phyloP scores from a whole-genome alignment of 495 filamentous ascomycete genomes.

The Penicillium nucicola region DNA sequence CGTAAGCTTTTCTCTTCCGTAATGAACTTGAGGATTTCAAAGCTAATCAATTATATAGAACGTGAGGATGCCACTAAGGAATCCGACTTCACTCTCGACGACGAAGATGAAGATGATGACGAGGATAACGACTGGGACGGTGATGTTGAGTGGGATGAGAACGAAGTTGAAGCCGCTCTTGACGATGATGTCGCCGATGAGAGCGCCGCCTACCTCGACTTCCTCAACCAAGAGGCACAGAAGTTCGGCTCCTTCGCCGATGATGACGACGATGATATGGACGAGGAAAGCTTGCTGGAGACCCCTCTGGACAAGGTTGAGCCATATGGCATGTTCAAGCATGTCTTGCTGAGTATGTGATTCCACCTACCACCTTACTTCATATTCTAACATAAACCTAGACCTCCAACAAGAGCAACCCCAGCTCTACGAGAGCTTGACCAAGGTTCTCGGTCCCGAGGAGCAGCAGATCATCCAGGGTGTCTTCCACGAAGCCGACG shows the following conservation, averaged over 20 bases:
- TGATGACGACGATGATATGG: slow-evolving; percentile 84
- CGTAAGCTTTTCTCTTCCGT: slow-evolving; percentile 46
- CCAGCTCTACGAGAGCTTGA: slow-evolving; percentile 78
- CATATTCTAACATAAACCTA: slow-evolving; percentile 34
- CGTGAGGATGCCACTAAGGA: slow-evolving; percentile 93
- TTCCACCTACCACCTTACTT: not conserved
- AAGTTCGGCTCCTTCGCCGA: slow-evolving; percentile 70
- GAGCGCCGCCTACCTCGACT: slow-evolving; percentile 90
- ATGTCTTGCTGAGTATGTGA: slow-evolving; percentile 76
- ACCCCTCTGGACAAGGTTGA: slow-evolving; percentile 93
- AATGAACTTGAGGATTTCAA: not conserved
- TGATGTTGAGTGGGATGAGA: slow-evolving; percentile 69
- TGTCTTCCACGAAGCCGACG: slow-evolving; percentile 78
- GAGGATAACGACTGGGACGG: slow-evolving; percentile 64
- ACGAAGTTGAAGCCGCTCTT: slow-evolving; percentile 52
- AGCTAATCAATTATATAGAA: slow-evolving; percentile 42
- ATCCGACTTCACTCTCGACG: slow-evolving; percentile 72
- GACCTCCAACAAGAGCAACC: slow-evolving; percentile 88
- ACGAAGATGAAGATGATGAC: slow-evolving; percentile 74
- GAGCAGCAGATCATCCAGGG: slow-evolving; percentile 79
- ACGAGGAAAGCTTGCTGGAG: slow-evolving; percentile 88
- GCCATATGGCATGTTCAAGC: slow-evolving; percentile 83
- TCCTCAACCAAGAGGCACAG: slow-evolving; percentile 87
- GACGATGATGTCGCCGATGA: slow-evolving; percentile 76
- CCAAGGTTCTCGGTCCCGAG: slow-evolving; percentile 70